Base-by-base conservation (phyloP, 1,284 basidiomycete species). In the Malassezia equina region DNA sequence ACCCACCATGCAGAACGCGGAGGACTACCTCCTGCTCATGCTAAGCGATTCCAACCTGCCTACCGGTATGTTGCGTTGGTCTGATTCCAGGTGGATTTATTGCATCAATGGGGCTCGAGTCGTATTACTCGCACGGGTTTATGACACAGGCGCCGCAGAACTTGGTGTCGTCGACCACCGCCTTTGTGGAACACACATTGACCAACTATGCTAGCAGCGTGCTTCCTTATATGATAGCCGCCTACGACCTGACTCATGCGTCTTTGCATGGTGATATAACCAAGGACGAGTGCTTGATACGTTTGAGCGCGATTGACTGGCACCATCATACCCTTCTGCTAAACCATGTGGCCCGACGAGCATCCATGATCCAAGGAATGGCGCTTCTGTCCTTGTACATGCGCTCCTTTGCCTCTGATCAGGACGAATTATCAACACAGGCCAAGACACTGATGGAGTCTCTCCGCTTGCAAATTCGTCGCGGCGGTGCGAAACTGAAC, bases 81-180 rank as follows among this genome's bases (percentile, higher is more conserved):
- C 29, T 40, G 24, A 55, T n/a, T 23, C 86, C 86, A 7, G 89
- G 89, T 28, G 84, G 89, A 0, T 93, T 93, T 68, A 86, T 93
- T 48, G 87, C 90, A 0, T 91, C 90, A 0, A 83, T 88, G 1
- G 93, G 93, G 0, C 81, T 96, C 51, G 93, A 98, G 71, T 89
- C 89, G 0, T 91, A 84, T 71, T 76, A 82, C 29, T 84, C 86
- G 33, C 93, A 98, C 75, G 91, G 90, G 0, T 86, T 91, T 65
- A 60, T 73, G 15, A 43, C 48, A 19, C 21, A 43, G 13, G 23
- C 12, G 17, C 42, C 24, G 6, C 24, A 40, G 13, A 36, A 41
- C 2, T n/a, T 52, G 4, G 52, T 39, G 2, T 19, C 39, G 12
- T 15, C 48, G 17, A 53, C 44, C 6, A 15, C 48, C 11, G 33